These are phyloP conservation scores for Termitomyces sp. DNA, from an alignment of 768 basidiomycete genomes.

Conservation along the genomic window DNA sequence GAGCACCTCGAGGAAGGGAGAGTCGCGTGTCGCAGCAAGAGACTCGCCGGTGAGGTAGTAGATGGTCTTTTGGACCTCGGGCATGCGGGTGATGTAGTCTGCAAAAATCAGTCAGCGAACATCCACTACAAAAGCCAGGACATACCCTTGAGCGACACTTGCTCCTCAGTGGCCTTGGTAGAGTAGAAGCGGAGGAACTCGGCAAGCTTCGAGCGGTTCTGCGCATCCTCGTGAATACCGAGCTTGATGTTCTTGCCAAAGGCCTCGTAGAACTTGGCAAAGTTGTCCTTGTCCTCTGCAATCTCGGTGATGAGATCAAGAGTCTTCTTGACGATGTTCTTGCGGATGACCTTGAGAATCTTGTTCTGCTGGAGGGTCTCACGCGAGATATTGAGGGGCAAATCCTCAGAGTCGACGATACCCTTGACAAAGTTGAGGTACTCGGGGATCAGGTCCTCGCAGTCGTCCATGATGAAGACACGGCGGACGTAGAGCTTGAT, in stretches of 20 bases:
- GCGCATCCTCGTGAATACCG: slow-evolving; percentile 98
- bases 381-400: slow-evolving; percentile 99
- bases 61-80: slow-evolving; percentile 96
- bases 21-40: slow-evolving; percentile 83
- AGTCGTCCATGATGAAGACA: slow-evolving; percentile 99
- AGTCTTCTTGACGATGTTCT: slow-evolving; percentile 99
- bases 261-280: slow-evolving; percentile 92
- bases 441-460: slow-evolving; percentile 98
- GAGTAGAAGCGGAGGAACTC: slow-evolving; percentile 99
- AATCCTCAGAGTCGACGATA: slow-evolving; percentile 99
- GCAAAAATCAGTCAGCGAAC: not conserved
- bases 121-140: not conserved
- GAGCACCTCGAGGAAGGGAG: slow-evolving; percentile 98
- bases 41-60: slow-evolving; percentile 99
- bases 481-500: slow-evolving; percentile 99
- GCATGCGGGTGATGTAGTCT: slow-evolving; percentile 99
- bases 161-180: slow-evolving; percentile 89
- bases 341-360: slow-evolving; percentile 99
- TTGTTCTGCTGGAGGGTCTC: slow-evolving; percentile 99
- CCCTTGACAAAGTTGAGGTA: slow-evolving; percentile 99
- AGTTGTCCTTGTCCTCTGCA: slow-evolving; percentile 99
- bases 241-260: slow-evolving; percentile 99
- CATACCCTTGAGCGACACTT: slow-evolving; percentile 87
- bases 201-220: slow-evolving; percentile 98
- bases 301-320: slow-evolving; percentile 94